Evolutionary conservation across 106 monocot genomes (phyloP), one percentile per base, ranked within the genome.

Genomic region (Ottelia alismoides): DNA sequence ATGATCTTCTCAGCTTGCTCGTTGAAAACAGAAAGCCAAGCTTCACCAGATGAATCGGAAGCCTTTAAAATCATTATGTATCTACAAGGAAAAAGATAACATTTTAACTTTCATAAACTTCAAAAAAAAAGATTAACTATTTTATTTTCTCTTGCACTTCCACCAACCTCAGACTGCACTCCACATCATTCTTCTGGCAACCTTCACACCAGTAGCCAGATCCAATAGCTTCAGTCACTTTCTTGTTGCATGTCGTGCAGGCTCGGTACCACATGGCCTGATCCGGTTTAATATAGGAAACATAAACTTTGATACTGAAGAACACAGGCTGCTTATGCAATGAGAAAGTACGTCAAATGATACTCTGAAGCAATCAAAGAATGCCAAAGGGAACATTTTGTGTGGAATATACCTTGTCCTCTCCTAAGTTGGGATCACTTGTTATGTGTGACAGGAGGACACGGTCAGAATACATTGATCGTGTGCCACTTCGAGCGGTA

Each of bases 241-340:
- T 98, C 79, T 98, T 98, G 58, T 86, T 98, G 75, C 89, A 98
- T 2, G 77, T 73, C 51, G 76, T 90, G 84, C 98, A 98, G 57
- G 98, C 98, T 30, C 90, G 64, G 49, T 98, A 98, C 89, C 85
- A 98, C 98, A 98, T 85, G 18, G 82, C 66, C 57, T 98, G 98
- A 27, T 98, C 98, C 1, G 74, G 69, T 56, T 86, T 98, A 64
- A 98, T 98, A 40, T 70, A 74, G 56, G 82, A 90, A 20, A 98
- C 64, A 60, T 80, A 83, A 11, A 47, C 82, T 68, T 62, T 79
- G 18, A 90, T 31, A 45, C 79, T 90, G 62, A 98, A 90, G 58
- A 82, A 86, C 9, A 57, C 85, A 64, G 85, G 77, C 98, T 98
- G 84, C 27, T 18, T 2, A 60, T 2, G 10, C 1, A 20, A 51